A percentile compares a stretch with the other conserved stretches of the same genome.
These are phyloP conservation scores for Orbilia brochopaga DNA, from an alignment of 2,329 filamentous ascomycete genomes.

Conservation along the genomic window DNA sequence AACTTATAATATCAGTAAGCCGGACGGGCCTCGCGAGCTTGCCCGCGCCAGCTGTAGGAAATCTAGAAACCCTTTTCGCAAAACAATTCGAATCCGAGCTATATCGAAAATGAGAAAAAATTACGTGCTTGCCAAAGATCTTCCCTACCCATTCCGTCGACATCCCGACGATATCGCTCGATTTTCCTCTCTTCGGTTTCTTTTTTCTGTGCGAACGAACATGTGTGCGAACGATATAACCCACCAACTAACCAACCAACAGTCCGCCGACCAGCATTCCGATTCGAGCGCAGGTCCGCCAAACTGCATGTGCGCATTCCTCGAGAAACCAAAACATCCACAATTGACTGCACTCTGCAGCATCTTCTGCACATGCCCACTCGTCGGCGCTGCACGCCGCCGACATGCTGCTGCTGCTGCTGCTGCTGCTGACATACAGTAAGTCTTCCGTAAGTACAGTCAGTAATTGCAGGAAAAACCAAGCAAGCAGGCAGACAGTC, in stretches of 20 bases:
- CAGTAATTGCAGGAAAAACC: neutral
- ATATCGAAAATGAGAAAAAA: neutral
- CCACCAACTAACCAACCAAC: no score
- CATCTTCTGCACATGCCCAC: no score
- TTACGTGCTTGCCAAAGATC: no score
- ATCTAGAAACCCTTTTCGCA: no score
- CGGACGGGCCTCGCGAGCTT: neutral
- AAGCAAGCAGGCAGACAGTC: neutral
- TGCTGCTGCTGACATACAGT: neutral
- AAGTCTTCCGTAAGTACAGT: neutral
- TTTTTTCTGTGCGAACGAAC: neutral
- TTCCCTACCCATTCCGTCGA: neutral
- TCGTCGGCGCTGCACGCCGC: neutral
- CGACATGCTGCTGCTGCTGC: neutral
- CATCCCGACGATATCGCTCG: neutral
- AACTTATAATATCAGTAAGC: no score
- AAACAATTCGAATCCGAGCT: no score
- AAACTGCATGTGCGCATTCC: neutral
- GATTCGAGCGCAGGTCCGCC: neutral
- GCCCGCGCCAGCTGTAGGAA: neutral
- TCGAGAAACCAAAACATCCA: neutral
- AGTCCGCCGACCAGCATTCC: neutral
- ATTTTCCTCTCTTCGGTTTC: neutral
- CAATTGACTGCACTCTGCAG: neutral
- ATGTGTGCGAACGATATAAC: neutral